Base-by-base conservation (phyloP, 2,329 filamentous ascomycete genomes). In the Diaporthe vexans region DNA sequence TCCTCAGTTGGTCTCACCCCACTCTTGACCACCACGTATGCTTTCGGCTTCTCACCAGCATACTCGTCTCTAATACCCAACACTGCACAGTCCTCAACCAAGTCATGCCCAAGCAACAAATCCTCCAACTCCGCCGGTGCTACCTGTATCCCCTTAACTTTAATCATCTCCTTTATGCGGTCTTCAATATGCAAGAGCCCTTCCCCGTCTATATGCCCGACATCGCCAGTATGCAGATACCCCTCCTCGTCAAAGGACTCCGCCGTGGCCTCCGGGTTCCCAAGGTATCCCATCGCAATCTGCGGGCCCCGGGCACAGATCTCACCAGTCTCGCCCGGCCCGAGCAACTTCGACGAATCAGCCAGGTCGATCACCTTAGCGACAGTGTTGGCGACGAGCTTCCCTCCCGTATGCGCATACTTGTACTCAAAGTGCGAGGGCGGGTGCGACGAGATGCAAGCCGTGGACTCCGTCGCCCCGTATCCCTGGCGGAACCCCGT, bases 391-490 rank as follows among this genome's bases (percentile, higher is more conserved):
- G 90, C 87, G 7, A 91, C 87, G 17, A 92, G 85, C 4, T 85
- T 86, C 35, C 90, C 90, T 3, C 90, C 90, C 0, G 83, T 85
- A 76, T 89, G 85, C 0, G 87, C 90, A 76, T 92, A 90, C 63
- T 88, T 86, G 82, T 89, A 93, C 17, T 84, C 84, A 75, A 89
- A 90, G 63, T 87, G 86, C 1, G 86, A 84, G 0, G 87, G 87
- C 6, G 91, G 89, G 71, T 92, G 91, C 0, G 88, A 86, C 0
- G 90, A 92, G 76, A 93, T 91, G 76, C 90, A 92, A 2, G 85
- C 86, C 79, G 90, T 93, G 0, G 86, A 89, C 80, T 93, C 91
- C 0, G 91, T 93, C 91, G 93, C 93, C 37, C 91, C 91, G 77
- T 92, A 93, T 1, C 90, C 91, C 78, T 92, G 91, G 77, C 90